Percentiles rank a stretch among this genome's conserved stretches.
These are phyloP conservation scores for Pseudodiploospora longispora DNA, from an alignment of 2,329 filamentous ascomycete genomes.

Conservation along the genomic window DNA sequence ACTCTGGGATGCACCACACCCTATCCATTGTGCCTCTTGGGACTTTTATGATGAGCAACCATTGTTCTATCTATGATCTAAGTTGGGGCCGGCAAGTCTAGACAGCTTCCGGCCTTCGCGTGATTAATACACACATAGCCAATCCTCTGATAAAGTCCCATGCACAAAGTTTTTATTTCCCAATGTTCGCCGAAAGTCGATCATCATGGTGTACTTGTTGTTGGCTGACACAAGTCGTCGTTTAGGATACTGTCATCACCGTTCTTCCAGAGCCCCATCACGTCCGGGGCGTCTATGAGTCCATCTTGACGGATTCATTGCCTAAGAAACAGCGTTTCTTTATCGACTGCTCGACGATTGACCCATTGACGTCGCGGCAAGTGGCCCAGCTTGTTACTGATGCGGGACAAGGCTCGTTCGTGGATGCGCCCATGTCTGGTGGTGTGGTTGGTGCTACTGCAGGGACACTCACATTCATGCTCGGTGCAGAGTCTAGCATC, in stretches of 20 bases:
- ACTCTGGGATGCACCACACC: neutral
- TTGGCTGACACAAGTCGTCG: constrained; percentile 5
- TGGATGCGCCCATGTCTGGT: constrained; percentile 95
- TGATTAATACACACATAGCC: constrained; percentile 62
- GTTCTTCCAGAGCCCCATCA: constrained; percentile 85
- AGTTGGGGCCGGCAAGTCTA: constrained; percentile 50
- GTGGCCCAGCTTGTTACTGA: constrained; percentile 62
- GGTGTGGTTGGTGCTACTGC: constrained; percentile 86
- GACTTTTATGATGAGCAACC: constrained; percentile 12
- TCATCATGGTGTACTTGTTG: constrained; percentile 1
- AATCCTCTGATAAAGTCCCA: constrained; percentile 35
- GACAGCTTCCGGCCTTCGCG: constrained; percentile 37
- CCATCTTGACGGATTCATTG: constrained; percentile 56
- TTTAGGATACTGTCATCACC: constrained; percentile 76
- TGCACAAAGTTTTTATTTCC: neutral
- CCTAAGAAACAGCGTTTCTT: constrained; percentile 62
- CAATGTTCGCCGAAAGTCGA: neutral
- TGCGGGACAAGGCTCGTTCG: constrained; percentile 64
- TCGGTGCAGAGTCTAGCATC: constrained; percentile 58
- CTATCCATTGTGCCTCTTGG: neutral
- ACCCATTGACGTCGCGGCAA: constrained; percentile 72
- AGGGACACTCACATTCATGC: constrained; percentile 91
- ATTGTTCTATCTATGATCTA: constrained; percentile 58
- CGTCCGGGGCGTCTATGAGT: constrained; percentile 72
- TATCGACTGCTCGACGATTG: constrained; percentile 95